phyloP scores from a whole-genome alignment of 345 rosid genomes.

The Populus ilicifolia region DNA sequence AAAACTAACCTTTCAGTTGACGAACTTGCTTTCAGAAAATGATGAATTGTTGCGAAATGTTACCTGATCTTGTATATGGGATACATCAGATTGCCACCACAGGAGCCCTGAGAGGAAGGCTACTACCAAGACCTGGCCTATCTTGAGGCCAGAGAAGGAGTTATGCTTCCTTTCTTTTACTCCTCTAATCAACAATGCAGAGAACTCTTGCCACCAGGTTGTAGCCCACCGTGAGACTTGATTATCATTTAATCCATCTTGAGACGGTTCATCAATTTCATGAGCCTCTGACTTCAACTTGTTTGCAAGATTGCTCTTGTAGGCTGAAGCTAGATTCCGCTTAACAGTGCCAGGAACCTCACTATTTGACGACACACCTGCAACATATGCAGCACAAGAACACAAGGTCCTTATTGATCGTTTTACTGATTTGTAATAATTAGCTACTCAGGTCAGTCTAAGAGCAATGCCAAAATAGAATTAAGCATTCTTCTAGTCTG shows the following conservation, averaged over 20 bases:
- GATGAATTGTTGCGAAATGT: background rate
- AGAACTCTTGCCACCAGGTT: conserved; percentile 60
- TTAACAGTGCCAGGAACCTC: conserved; percentile 36
- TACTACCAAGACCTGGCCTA: conserved; percentile 33
- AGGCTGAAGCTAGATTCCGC: conserved; percentile 32
- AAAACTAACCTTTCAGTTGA: background rate
- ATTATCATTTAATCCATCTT: conserved; percentile 19
- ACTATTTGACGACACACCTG: conserved; percentile 36
- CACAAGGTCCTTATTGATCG: background rate
- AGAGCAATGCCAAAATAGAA: background rate
- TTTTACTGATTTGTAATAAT: background rate
- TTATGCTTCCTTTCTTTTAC: conserved; percentile 48
- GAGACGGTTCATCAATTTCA: conserved; percentile 8
- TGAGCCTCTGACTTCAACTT: conserved; percentile 35
- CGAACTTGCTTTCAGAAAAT: background rate
- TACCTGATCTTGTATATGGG: conserved; percentile 65
- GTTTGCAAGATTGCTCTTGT: conserved; percentile 32
- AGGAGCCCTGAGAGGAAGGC: conserved; percentile 37
- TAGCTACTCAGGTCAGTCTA: background rate
- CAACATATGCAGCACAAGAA: background rate
- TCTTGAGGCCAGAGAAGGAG: conserved; percentile 36
- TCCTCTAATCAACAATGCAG: conserved; percentile 38
- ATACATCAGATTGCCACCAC: conserved; percentile 48
- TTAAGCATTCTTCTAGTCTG: too few species aligned
- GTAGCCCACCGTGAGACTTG: conserved; percentile 35